These are phyloP conservation scores for Rhizomucor pusillus DNA, from an alignment of 371 early-diverging fungal species.

Conservation along the genomic window DNA sequence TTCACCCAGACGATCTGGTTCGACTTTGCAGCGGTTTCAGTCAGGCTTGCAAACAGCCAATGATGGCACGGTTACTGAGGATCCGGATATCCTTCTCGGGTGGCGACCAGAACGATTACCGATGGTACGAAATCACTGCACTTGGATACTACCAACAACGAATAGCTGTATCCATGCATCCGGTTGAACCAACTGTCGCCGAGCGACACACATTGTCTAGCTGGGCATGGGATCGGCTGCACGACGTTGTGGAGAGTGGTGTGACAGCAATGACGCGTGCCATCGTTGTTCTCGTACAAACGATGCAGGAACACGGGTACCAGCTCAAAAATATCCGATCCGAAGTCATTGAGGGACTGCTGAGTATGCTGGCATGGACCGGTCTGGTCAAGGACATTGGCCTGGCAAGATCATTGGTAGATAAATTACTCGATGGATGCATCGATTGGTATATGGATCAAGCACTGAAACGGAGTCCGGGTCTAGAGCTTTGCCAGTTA, in stretches of 20 bases:
- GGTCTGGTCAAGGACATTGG: constrained; percentile 12
- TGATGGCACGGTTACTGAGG: not conserved
- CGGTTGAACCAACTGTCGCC: not conserved
- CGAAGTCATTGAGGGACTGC: constrained; percentile 3
- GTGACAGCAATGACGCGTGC: constrained; percentile 5
- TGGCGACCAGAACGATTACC: not conserved
- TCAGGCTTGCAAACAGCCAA: constrained; percentile 11
- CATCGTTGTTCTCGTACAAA: constrained; percentile 4
- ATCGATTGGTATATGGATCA: constrained; percentile 10
- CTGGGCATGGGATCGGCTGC: constrained; percentile 2
- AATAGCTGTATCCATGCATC: not conserved
- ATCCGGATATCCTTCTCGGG: not conserved
- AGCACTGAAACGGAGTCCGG: constrained; percentile 2
- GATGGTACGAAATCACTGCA: constrained; percentile 6
- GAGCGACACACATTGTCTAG: not conserved
- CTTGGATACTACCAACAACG: constrained; percentile 1
- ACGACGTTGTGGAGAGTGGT: constrained; percentile 4
- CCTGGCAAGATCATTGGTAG: constrained; percentile 5
- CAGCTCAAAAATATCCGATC: constrained; percentile 2
- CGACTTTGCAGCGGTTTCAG: constrained; percentile 14
- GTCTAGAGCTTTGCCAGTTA: not conserved
- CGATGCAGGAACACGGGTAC: constrained; percentile 8
- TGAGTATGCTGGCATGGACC: constrained; percentile 12
- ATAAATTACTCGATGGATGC: constrained; percentile 11
- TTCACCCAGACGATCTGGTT: constrained; percentile 18